A percentile compares a stretch with the other conserved stretches of the same genome.
phyloP scores from a whole-genome alignment of 352 stramenopile species.

The Pythium folliculosum region DNA sequence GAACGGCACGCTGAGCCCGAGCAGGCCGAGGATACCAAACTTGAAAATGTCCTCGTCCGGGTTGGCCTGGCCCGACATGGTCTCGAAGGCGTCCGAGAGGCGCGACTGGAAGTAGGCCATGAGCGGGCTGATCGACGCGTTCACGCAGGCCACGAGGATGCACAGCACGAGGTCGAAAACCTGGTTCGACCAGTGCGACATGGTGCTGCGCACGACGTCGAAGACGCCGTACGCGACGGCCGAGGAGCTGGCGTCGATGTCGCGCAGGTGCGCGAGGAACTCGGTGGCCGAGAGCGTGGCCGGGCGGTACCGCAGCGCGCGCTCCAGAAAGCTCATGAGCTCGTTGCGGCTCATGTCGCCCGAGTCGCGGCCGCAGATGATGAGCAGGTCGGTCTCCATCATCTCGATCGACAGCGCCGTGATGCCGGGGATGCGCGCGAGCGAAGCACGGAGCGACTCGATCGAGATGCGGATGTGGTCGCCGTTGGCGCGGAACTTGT shows the following conservation, averaged over 20 bases:
- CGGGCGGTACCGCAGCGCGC: slow-evolving; percentile 79
- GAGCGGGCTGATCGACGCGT: slow-evolving; percentile 77
- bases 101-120: slow-evolving; percentile 76
- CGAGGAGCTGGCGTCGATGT: slow-evolving; percentile 83
- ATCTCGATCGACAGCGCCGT: slow-evolving; percentile 83
- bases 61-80: slow-evolving; percentile 33
- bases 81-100: slow-evolving; percentile 75
- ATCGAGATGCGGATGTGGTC: slow-evolving; percentile 88
- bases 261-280: slow-evolving; percentile 80
- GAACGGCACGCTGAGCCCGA: slow-evolving; percentile 81
- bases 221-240: slow-evolving; percentile 69
- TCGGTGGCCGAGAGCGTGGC: slow-evolving; percentile 73
- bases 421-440: slow-evolving; percentile 82
- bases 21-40: slow-evolving; percentile 72
- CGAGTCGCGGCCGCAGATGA: slow-evolving; percentile 84
- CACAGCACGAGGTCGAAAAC: slow-evolving; percentile 69
- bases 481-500: slow-evolving; percentile 85
- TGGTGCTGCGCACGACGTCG: slow-evolving; percentile 78
- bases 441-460: slow-evolving; percentile 74
- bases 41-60: slow-evolving; percentile 55
- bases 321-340: slow-evolving; percentile 86
- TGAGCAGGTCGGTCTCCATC: slow-evolving; percentile 89
- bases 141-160: slow-evolving; percentile 82
- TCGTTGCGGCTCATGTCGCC: slow-evolving; percentile 86
- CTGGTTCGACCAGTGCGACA: slow-evolving; percentile 88